Conservation (phyloP, 2,329 filamentous ascomycete species). For the Aspergillus sp. region DNA sequence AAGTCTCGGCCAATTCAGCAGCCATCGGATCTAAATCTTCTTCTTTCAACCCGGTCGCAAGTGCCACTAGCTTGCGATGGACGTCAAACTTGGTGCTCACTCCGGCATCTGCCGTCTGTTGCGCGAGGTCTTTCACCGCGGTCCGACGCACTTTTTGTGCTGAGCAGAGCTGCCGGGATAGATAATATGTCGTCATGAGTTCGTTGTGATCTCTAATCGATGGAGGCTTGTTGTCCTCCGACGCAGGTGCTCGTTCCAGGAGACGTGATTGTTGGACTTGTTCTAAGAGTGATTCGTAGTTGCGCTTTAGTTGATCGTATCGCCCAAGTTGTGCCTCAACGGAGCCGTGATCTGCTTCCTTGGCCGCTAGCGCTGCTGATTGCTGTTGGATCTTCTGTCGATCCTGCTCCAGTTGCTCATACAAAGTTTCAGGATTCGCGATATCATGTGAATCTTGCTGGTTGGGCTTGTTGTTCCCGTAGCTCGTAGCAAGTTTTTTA, state of each 20-base stretch:
- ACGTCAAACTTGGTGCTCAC: conserved; percentile 42
- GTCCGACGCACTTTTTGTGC: conserved; percentile 29
- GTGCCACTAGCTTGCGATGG: conserved; percentile 40
- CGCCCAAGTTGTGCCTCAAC: conserved; percentile 33
- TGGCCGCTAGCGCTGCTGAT: conserved; percentile 27
- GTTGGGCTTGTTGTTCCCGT: conserved; percentile 58
- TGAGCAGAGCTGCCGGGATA: conserved; percentile 24
- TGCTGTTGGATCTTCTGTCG: conserved; percentile 39
- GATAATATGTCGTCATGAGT: conserved; percentile 23
- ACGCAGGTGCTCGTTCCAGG: conserved; percentile 20
- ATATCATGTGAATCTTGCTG: conserved; percentile 43
- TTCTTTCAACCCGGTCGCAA: conserved; percentile 42
- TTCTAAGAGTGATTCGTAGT: conserved; percentile 40
- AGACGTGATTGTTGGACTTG: conserved; percentile 36
- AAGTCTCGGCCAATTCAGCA: conserved; percentile 38
- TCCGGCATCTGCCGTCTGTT: conserved; percentile 40
- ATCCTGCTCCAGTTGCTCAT: conserved; percentile 38
- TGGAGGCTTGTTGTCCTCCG: conserved; percentile 9
- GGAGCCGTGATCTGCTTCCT: conserved; percentile 30
- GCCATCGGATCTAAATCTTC: conserved; percentile 44
- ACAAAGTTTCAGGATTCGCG: conserved; percentile 36
- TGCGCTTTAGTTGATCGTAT: conserved; percentile 30
- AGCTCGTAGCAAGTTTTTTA: conserved; percentile 54
- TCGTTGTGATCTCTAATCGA: conserved; percentile 21
- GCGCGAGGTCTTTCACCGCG: conserved; percentile 35